Conservation (phyloP, 78 protist genomes). For the Polysphondylium violaceum region DNA sequence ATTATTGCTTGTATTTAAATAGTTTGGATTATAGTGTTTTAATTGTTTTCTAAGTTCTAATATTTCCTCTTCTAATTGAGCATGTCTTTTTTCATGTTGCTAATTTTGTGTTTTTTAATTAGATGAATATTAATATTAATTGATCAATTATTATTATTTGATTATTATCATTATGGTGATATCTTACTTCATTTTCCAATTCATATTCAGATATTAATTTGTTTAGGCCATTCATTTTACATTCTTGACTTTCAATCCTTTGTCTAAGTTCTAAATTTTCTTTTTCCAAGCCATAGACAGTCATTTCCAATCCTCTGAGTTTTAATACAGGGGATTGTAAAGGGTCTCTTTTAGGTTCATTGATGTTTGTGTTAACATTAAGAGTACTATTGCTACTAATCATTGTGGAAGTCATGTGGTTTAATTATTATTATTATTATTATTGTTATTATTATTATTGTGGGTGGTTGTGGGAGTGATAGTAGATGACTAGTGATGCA, state of each 20-base stretch:
- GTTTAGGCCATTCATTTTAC: slow-evolving; percentile 12
- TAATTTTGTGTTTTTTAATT: not conserved
- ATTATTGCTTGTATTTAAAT: slow-evolving; percentile 13
- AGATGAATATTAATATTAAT: not conserved
- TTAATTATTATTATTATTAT: too few relatives aligned
- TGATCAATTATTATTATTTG: not conserved
- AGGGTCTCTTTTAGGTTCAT: slow-evolving; percentile 23
- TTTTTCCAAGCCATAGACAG: slow-evolving; percentile 64
- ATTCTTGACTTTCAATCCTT: slow-evolving; percentile 31
- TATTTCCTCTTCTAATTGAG: slow-evolving; percentile 70
- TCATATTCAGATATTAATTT: slow-evolving; percentile 41
- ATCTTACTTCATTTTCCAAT: slow-evolving; percentile 46
- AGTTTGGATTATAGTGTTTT: slow-evolving; percentile 14
- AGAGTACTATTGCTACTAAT: slow-evolving; percentile 2
- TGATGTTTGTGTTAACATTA: slow-evolving; percentile 1
- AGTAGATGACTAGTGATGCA: too few relatives aligned
- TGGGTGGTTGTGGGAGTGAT: too few relatives aligned
- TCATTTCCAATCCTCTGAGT: slow-evolving; percentile 49
- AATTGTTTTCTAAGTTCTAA: slow-evolving; percentile 64
- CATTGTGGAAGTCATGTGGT: not conserved
- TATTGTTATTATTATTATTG: too few relatives aligned
- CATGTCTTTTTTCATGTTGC: slow-evolving; percentile 73
- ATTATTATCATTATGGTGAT: not conserved
- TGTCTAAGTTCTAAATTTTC: slow-evolving; percentile 71
- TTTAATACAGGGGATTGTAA: slow-evolving; percentile 69